Evolutionary conservation across 352 stramenopile genomes (phyloP).

Genomic region (Thraustotheca clavata): DNA sequence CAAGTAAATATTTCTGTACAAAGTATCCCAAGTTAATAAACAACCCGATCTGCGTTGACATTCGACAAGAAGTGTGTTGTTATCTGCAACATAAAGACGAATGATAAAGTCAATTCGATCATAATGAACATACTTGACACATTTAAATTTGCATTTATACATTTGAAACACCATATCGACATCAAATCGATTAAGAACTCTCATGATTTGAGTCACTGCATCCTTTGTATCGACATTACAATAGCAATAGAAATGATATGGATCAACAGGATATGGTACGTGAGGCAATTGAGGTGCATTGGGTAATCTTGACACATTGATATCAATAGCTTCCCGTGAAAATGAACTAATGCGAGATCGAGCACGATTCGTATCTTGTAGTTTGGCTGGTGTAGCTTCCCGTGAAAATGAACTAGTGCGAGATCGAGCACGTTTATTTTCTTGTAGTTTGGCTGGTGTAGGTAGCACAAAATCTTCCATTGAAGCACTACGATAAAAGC

Average conservation of each 20-base stretch:
- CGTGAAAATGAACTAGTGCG: background rate
- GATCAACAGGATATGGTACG: conserved; percentile 65
- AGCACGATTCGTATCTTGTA: background rate
- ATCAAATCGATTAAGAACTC: conserved; percentile 41
- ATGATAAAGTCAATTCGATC: conserved; percentile 75
- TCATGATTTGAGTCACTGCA: conserved; percentile 39
- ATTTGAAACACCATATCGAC: conserved; percentile 62
- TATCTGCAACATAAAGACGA: conserved; percentile 41
- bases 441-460: no score
- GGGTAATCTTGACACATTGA: background rate
- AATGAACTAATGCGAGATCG: background rate
- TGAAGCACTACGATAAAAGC: no score
- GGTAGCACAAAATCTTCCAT: no score
- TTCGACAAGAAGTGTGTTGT: conserved; percentile 47
- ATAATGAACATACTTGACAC: conserved; percentile 79
- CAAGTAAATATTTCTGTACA: conserved; percentile 71
- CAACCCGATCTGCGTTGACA: conserved; percentile 68
- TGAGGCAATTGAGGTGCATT: conserved; percentile 41
- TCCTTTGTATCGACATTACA: conserved; percentile 26
- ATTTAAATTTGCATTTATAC: conserved; percentile 82
- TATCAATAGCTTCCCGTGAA: background rate
- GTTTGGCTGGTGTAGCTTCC: background rate
- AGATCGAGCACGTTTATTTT: background rate
- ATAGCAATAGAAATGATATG: conserved; percentile 73
- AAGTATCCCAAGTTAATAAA: conserved; percentile 64